These are phyloP conservation scores for Leucocoprinus leucothites DNA, from an alignment of 768 basidiomycete genomes.

Conservation along the genomic window DNA sequence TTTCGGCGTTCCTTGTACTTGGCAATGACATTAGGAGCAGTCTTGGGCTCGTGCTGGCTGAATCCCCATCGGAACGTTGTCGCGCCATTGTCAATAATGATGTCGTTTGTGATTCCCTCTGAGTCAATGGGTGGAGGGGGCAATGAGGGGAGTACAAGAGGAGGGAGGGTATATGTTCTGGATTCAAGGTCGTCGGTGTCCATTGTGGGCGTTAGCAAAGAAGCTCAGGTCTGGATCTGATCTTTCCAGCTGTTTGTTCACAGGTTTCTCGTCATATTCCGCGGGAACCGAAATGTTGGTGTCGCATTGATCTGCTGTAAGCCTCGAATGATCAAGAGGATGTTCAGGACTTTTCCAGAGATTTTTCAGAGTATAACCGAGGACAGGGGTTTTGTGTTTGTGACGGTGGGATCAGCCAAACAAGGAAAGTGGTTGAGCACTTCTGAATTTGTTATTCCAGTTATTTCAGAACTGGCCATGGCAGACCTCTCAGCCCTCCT, in stretches of 20 bases:
- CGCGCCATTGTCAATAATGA: constrained; percentile 90
- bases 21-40: constrained; percentile 69
- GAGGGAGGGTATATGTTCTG: constrained; percentile 12
- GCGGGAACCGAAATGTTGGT: not conserved
- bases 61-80: constrained; percentile 84
- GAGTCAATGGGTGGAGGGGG: constrained; percentile 31
- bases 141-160: constrained; percentile 11
- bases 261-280: too few species aligned
- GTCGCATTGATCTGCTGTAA: too few species aligned
- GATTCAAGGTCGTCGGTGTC: not conserved
- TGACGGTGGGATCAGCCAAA: constrained; percentile 10
- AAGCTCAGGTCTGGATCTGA: not conserved
- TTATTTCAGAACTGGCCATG: constrained; percentile 16
- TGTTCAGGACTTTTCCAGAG: too few species aligned
- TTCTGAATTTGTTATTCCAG: not conserved
- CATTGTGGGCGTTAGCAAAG: constrained; percentile 2
- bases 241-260: too few species aligned
- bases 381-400: constrained; percentile 1
- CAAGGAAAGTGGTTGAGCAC: not conserved
- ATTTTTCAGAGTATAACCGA: too few species aligned
- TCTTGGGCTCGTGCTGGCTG: constrained; percentile 52
- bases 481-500: constrained; percentile 70
- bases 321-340: too few species aligned
- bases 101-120: constrained; percentile 49
- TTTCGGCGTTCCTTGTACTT: constrained; percentile 89